Base-by-base conservation (phyloP, 805 yeast genomes). In the Myxozyma mucilagina region DNA sequence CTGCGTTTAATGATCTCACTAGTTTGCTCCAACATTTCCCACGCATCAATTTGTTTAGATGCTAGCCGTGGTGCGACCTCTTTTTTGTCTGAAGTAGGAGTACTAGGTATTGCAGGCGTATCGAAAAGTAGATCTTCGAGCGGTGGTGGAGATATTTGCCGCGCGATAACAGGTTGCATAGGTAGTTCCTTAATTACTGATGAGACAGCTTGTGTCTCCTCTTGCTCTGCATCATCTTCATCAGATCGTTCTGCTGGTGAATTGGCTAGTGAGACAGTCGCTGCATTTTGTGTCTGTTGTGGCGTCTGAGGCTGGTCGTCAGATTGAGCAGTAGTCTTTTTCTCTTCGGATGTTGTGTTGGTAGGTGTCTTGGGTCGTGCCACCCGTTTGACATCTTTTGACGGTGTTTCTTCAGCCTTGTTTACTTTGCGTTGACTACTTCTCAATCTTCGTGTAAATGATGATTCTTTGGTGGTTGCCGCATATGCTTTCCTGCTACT, bases 121-220 rank as follows among this genome's bases (percentile, higher is more conserved):
- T 36, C 50, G 39, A 59, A 59, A n/a, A 43, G 58, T 42, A 59
- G 54, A 20, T 54, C 59, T 43, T 53, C 58, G 2, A 59, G 47
- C 18, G 58, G 56, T n/a, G 62, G 62, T 9, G 62, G 62, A 3
- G 58, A 35, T n/a, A 58, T 38, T 13, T 32, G 35, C 11, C 44
- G 47, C 11, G 53, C 29, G 29, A 4, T 24, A 24, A 24, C 29
- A 24, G 29, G 53, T 14, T 8, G 39, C 18, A 3, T 34, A n/a
- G 51, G 45, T 13, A 16, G 35, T 39, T 16, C 10, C 6, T 4
- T n/a, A 31, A 16, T 35, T 39, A 9, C 29, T 42, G 45, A 8
- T n/a, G 42, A 31, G 10, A 1, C 18, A 10, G 43, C 41, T 51
- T 36, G 34, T 51, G 11, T 7, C 7, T 18, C 11, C n/a, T 35